Base-by-base conservation (phyloP, 1,284 basidiomycete genomes). In the Fomitopsis pinicola region DNA sequence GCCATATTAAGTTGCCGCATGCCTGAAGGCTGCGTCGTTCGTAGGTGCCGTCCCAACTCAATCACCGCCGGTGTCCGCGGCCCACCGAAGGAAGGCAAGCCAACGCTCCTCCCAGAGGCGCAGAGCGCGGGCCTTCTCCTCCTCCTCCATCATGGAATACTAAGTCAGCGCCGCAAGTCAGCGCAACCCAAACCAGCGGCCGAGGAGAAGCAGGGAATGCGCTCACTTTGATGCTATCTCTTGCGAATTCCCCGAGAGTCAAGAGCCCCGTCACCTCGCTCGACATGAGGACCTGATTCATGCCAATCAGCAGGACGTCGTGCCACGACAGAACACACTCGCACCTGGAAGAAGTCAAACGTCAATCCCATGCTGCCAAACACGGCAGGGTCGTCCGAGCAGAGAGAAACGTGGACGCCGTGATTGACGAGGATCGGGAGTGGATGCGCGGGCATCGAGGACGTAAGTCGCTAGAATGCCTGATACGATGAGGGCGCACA, bases 361-460 rank as follows among this genome's bases (percentile, higher is more conserved):
- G 87, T 86, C 12, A 90, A 76, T 0, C 88, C 88, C 82, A 87
- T 87, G 66, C 89, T 89, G 26, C 88, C 87, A 69, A 92, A 92
- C n/a, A 86, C 79, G 1, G 85, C 78, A 3, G 90, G 88, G 67
- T 92, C 90, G 68, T 92, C 90, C 4, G 87, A 89, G 67, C 80
- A 84, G 2, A 92, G 77, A 0, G 84, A 84, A 8, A 92, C 83
- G 9, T 85, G 83, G 3, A 91, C 80, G 3, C 89, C 88, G 59
- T 88, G 76, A 69, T 89, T 90, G 56, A 92, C 70, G 55, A 91
- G 71, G 19, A 83, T 78, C 0, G 87, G 85, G 17, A 91, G 75
- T 5, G 87, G 88, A 68, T 91, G 88, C 80, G 85, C 88, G 1
- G 84, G 86, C 83, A 90, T 89, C 6, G 88, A 89, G 17, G 87